phyloP scores from a whole-genome alignment of 2,329 filamentous ascomycete genomes.

The Septoria linicola region DNA sequence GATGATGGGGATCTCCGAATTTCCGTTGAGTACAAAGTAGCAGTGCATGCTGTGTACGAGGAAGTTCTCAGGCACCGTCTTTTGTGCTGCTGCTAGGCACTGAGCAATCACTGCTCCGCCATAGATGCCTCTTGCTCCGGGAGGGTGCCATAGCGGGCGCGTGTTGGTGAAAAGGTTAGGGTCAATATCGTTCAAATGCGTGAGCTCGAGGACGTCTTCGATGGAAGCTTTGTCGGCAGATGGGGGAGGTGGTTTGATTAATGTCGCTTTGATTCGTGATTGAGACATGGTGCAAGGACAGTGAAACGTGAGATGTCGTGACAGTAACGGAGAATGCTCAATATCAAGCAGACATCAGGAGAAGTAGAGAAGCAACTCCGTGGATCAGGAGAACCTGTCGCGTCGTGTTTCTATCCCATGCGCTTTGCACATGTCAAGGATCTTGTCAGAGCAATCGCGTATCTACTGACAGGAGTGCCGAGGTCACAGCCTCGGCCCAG shows the following conservation, averaged over 20 bases:
- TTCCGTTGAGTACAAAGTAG: constrained; percentile 94
- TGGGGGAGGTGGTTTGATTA: constrained; percentile 72
- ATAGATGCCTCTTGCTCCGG: constrained; percentile 88
- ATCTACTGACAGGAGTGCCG: not conserved
- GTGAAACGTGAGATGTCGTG: not conserved
- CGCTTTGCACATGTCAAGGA: constrained; percentile 2
- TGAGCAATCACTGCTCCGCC: constrained; percentile 93
- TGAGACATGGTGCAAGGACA: constrained; percentile 13
- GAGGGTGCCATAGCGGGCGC: constrained; percentile 85
- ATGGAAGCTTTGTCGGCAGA: constrained; percentile 74
- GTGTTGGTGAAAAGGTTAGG: constrained; percentile 94
- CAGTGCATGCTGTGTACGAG: constrained; percentile 95
- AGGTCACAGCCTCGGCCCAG: not conserved
- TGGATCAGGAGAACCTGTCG: not conserved
- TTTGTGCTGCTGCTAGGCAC: constrained; percentile 81
- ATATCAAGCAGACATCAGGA: not conserved
- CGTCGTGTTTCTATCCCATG: constrained; percentile 2
- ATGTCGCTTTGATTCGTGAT: constrained; percentile 37
- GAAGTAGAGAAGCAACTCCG: not conserved
- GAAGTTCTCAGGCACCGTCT: constrained; percentile 78
- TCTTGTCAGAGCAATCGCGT: constrained; percentile 3
- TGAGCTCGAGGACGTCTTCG: constrained; percentile 86
- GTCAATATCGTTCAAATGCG: constrained; percentile 71
- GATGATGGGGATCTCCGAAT: constrained; percentile 78
- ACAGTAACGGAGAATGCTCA: not conserved